phyloP scores from a whole-genome alignment of 1,284 basidiomycete genomes.

The Puccinia polysora region DNA sequence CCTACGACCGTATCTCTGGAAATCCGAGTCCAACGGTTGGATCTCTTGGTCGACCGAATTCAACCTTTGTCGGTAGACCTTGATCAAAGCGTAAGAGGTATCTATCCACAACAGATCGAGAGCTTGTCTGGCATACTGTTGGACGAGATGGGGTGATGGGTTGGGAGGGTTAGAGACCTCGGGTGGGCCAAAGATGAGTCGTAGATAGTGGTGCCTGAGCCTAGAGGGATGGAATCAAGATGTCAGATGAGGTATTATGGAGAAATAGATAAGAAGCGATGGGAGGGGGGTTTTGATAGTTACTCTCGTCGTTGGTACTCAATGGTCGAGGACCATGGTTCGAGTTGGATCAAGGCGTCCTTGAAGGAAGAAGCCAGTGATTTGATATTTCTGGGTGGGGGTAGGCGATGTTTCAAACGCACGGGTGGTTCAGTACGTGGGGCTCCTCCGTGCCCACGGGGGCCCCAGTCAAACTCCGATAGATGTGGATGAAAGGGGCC shows the following conservation, averaged over 20 bases:
- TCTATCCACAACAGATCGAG: slow-evolving; percentile 85
- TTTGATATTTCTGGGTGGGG: slow-evolving; percentile 45
- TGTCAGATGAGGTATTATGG: background rate
- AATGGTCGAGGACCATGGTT: slow-evolving; percentile 75
- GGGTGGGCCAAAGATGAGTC: slow-evolving; percentile 65
- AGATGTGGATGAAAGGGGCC: too few relatives aligned
- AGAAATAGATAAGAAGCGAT: slow-evolving; percentile 24
- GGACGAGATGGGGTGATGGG: background rate
- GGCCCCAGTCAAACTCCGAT: too few relatives aligned
- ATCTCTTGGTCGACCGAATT: slow-evolving; percentile 60
- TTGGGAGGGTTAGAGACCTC: background rate
- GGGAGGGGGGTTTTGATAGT: background rate
- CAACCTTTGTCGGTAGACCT: slow-evolving; percentile 72
- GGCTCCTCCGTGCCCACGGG: background rate
- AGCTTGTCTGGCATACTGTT: slow-evolving; percentile 54
- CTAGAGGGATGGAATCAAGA: background rate
- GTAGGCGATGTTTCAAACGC: background rate
- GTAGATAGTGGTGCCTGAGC: slow-evolving; percentile 57
- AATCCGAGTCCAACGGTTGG: slow-evolving; percentile 46
- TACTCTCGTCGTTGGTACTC: slow-evolving; percentile 71
- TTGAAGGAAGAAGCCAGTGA: slow-evolving; percentile 49
- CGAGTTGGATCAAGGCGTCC: slow-evolving; percentile 64
- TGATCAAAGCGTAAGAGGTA: slow-evolving; percentile 80
- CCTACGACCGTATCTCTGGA: slow-evolving; percentile 37
- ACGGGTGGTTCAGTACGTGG: too few relatives aligned